Conservation (phyloP, 2,329 filamentous ascomycete species). For the Chaetomium olivaceum region DNA sequence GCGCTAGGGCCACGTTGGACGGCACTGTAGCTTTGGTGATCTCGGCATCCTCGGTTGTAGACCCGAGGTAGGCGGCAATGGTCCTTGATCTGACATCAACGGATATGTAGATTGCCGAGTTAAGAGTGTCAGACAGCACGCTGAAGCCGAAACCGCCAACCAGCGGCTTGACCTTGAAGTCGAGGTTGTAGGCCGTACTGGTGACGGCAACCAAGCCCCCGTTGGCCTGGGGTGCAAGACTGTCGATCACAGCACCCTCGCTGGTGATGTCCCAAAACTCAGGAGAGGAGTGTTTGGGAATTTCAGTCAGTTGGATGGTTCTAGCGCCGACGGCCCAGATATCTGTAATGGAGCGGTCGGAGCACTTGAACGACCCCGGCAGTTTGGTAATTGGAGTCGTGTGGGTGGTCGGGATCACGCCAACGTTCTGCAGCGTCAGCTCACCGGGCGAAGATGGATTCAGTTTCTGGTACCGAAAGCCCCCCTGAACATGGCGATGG, state of each 20-base stretch:
- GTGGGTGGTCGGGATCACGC: neutral
- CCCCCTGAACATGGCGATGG: constrained; percentile 1
- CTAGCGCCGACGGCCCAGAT: constrained; percentile 2
- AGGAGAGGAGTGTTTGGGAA: neutral
- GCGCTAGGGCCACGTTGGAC: neutral
- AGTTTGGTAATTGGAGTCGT: neutral
- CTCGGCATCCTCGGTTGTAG: neutral
- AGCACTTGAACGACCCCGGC: constrained; percentile 2
- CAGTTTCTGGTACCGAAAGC: constrained; percentile 2
- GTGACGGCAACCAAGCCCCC: neutral
- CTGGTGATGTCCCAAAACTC: constrained; percentile 1
- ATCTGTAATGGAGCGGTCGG: neutral
- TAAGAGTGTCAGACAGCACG: constrained; percentile 5
- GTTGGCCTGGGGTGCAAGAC: constrained; percentile 4
- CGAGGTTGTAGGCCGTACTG: constrained; percentile 6
- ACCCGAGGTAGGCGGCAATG: neutral
- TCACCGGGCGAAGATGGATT: neutral
- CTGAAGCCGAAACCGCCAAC: constrained; percentile 3
- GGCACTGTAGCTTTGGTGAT: neutral
- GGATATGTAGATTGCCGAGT: constrained; percentile 2
- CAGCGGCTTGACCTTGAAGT: constrained; percentile 9
- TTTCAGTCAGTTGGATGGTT: neutral
- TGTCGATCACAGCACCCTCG: constrained; percentile 4
- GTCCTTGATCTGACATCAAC: neutral
- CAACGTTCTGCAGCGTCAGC: neutral